Evolutionary conservation across 192 early-diverging fungal species (phyloP), one percentile per base, ranked within the genome.

Genomic region (Kappamyces sp.): DNA sequence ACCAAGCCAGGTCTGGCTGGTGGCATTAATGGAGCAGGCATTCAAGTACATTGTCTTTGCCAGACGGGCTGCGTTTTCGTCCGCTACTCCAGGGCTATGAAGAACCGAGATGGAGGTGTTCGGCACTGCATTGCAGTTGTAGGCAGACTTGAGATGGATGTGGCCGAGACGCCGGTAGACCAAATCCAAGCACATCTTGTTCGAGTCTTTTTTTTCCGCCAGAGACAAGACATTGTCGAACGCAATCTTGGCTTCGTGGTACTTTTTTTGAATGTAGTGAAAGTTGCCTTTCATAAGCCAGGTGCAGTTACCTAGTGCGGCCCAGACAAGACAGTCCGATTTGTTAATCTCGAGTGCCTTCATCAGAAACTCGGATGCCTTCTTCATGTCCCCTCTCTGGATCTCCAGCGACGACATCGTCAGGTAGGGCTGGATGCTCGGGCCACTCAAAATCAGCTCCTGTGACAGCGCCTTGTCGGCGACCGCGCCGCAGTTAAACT

Each of bases 171-270:
- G 68, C 8, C 64, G 66, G 55, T 73, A 81, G 35, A 81, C 67
- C 50, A 77, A 57, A 33, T 67, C 54, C 15, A 81, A 15, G 0
- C 34, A 43, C 22, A 43, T 15, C 22, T 43, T 54, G 4, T 54
- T 22, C 4, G 3, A 39, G 35, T 4, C 45, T 6, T 37, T 22
- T 54, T 43, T 7, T 12, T 49, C 32, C 40, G 34, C 63, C 35
- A 77, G 41, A 4, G 79, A 70, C 4, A 81, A 39, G 31, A 81
- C 76, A 1, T 73, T 81, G 65, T 81, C 79, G 67, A 77, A 81
- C 2, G 72, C 66, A 5, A n/a, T 31, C 46, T 69, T 65, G 3
- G 79, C 73, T 15, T 70, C 66, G 45, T 65, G 49, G 66, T 64
- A 77, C 33, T 59, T 49, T 31, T 66, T 61, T 59, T 76, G 76